These are phyloP conservation scores for Cryptococcus neoformans DNA, from an alignment of 1,284 basidiomycete genomes.

Conservation along the genomic window DNA sequence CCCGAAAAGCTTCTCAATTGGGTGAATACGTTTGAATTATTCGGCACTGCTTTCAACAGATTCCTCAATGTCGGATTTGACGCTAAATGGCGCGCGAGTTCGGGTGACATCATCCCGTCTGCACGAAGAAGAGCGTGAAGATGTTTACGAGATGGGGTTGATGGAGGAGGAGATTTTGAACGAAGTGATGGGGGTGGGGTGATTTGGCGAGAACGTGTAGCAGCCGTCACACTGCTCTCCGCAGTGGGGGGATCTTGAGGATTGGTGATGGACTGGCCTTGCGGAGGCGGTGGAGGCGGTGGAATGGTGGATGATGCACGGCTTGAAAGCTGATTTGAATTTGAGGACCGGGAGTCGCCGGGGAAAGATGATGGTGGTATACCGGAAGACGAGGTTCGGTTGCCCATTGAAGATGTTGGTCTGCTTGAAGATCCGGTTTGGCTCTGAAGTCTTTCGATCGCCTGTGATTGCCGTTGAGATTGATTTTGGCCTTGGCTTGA, in stretches of 20 bases:
- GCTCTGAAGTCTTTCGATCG: neutral
- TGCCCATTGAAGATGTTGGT: constrained; percentile 10
- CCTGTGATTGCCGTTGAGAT: neutral
- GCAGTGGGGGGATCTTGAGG: neutral
- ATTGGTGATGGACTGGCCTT: neutral
- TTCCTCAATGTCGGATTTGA: constrained; percentile 36
- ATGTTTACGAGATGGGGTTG: constrained; percentile 36
- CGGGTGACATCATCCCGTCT: constrained; percentile 42
- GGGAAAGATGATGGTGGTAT: constrained; percentile 17
- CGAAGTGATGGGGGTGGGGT: constrained; percentile 31
- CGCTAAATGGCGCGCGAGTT: constrained; percentile 34
- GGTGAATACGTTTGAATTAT: constrained; percentile 10
- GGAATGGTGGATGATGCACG: constrained; percentile 1
- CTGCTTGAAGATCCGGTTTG: neutral
- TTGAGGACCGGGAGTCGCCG: constrained; percentile 8
- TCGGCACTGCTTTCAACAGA: constrained; percentile 39
- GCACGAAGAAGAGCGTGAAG: constrained; percentile 35
- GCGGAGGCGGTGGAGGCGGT: neutral
- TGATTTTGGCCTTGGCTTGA: neutral
- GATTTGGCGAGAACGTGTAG: constrained; percentile 11
- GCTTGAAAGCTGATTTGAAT: constrained; percentile 4
- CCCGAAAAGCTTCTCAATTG: constrained; percentile 10
- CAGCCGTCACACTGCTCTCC: too few relatives aligned
- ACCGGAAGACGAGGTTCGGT: constrained; percentile 9
- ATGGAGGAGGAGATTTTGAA: constrained; percentile 37